Percentiles rank a stretch among this genome's conserved stretches.
Conservation (phyloP, 2,329 filamentous ascomycete species). For the Penicillium sp. region DNA sequence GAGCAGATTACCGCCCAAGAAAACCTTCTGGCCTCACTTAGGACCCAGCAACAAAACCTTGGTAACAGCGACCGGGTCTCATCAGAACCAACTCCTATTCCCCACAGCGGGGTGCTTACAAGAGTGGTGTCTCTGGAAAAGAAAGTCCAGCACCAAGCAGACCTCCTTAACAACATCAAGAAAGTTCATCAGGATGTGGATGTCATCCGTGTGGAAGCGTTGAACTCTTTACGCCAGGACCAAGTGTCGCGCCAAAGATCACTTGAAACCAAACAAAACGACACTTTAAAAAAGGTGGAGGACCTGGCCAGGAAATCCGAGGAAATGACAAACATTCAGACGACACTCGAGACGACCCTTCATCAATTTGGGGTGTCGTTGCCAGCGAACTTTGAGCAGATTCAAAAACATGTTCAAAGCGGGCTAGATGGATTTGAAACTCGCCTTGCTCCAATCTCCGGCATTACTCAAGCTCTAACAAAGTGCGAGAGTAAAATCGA, state of each 20-base stretch:
- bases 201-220: neutral
- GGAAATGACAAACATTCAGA: neutral
- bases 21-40: neutral
- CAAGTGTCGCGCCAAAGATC: neutral
- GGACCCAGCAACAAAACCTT: neutral
- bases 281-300: neutral
- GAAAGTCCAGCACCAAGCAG: neutral
- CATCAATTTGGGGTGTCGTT: neutral
- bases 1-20: neutral
- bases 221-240: neutral
- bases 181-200: neutral
- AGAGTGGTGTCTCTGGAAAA: neutral
- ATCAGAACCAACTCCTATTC: neutral
- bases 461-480: neutral
- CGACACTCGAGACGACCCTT: neutral
- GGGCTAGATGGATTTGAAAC: neutral
- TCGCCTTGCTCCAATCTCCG: neutral
- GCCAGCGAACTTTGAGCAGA: neutral
- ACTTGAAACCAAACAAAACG: neutral
- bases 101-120: neutral
- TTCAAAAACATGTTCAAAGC: neutral
- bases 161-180: neutral
- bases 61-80: neutral
- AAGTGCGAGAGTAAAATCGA: slow-evolving; percentile 9
- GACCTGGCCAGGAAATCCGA: neutral